A percentile compares a stretch with the other conserved stretches of the same genome.
Conservation (phyloP, 225 moss, liverwort and hornwort genomes). For the Polytrichum commune region DNA sequence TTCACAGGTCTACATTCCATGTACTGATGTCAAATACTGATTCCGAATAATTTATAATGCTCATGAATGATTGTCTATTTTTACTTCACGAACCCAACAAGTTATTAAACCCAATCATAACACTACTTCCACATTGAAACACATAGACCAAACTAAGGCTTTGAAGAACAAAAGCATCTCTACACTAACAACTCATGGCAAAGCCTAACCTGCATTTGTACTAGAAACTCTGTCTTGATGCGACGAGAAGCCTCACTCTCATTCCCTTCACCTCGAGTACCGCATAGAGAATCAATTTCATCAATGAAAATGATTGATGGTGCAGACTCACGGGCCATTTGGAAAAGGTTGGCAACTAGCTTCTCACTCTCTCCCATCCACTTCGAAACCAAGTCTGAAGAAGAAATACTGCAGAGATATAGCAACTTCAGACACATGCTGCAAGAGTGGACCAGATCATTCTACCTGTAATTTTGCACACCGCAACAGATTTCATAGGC, state of each 20-base stretch:
- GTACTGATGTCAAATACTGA: too few species aligned
- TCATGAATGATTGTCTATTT: too few species aligned
- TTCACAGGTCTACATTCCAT: too few species aligned
- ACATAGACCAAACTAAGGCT: too few species aligned
- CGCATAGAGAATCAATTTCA: constrained; percentile 97
- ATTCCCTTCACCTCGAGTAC: constrained; percentile 94
- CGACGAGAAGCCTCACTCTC: constrained; percentile 97
- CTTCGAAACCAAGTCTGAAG: constrained; percentile 95
- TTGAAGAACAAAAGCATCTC: too few species aligned
- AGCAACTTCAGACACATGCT: constrained; percentile 7
- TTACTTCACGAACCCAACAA: too few species aligned
- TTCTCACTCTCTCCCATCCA: constrained; percentile 99
- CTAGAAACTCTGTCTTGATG: constrained; percentile 96
- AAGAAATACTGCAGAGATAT: constrained; percentile 75
- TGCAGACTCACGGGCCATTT: constrained; percentile 96
- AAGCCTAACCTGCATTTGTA: constrained; percentile 84
- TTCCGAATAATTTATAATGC: too few species aligned
- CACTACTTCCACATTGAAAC: too few species aligned
- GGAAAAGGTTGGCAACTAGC: constrained; percentile 91
- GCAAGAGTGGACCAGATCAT: not conserved
- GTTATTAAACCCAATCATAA: too few species aligned
- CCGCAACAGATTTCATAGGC: too few species aligned
- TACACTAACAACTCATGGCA: too few species aligned
- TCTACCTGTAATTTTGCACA: too few species aligned
- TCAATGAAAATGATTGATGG: constrained; percentile 98